Evolutionary conservation across 148 eudicot species (phyloP).

Genomic region (Rhododendron molle): DNA sequence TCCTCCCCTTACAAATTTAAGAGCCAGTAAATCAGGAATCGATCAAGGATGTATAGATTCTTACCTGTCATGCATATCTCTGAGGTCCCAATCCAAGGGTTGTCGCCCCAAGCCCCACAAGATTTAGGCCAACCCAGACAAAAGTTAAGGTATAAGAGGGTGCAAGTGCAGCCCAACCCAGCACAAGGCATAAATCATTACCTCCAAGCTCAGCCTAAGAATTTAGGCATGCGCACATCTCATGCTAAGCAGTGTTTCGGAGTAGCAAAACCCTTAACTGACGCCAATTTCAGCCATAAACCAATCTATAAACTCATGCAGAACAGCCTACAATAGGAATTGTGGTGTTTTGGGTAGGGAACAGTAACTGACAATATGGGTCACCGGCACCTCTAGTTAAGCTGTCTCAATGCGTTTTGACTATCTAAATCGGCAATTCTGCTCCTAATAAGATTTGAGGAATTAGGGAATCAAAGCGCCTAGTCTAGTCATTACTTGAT

Average conservation of each 20-base stretch:
- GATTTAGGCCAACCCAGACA: background rate
- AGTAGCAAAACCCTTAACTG: background rate
- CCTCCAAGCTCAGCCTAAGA: background rate
- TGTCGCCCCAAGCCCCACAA: background rate
- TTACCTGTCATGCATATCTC: background rate
- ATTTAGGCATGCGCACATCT: background rate
- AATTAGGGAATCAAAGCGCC: background rate
- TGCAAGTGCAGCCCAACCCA: background rate
- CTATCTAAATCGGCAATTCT: background rate
- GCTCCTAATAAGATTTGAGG: background rate
- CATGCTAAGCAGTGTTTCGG: background rate
- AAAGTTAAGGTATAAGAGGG: background rate
- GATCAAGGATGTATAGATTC: background rate
- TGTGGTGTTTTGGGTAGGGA: background rate
- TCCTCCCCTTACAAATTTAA: background rate
- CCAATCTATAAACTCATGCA: background rate
- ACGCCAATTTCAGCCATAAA: background rate
- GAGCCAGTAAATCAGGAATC: background rate
- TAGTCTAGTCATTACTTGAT: background rate
- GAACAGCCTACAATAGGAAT: background rate
- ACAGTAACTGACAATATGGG: background rate
- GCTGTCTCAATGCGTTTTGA: background rate
- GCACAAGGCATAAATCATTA: background rate
- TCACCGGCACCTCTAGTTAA: background rate
- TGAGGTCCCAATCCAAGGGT: background rate